These are phyloP conservation scores for Ciborinia camelliae DNA, from an alignment of 2,329 filamentous ascomycete genomes.

Conservation along the genomic window DNA sequence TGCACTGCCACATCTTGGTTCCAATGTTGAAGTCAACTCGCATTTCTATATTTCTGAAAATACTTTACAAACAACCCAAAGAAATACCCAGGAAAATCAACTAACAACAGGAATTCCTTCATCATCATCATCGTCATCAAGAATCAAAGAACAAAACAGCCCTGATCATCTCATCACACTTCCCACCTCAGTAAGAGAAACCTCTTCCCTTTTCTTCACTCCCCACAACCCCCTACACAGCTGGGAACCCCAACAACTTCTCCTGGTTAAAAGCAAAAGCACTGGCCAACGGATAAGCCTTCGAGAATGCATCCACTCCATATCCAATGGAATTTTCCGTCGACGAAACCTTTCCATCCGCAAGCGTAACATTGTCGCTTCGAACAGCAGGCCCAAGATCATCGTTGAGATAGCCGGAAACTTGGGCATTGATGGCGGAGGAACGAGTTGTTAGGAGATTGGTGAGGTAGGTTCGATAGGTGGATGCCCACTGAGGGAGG, in stretches of 20 bases:
- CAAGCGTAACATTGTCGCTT: background rate
- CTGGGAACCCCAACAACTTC: background rate
- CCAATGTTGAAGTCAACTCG: background rate
- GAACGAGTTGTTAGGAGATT: background rate
- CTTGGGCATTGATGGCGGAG: background rate
- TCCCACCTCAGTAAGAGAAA: too few relatives aligned
- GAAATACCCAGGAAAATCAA: background rate
- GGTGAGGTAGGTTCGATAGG: background rate
- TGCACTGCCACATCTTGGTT: background rate
- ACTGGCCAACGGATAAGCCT: background rate
- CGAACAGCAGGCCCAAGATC: constrained; percentile 2
- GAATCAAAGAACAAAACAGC: background rate
- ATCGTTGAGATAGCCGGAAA: constrained; percentile 3
- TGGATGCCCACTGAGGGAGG: background rate
- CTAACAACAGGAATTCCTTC: background rate
- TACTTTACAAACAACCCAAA: background rate
- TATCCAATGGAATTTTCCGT: background rate
- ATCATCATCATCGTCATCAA: background rate
- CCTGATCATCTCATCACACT: background rate
- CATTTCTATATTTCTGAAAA: background rate
- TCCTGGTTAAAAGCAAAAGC: constrained; percentile 4
- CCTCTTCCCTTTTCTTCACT: background rate
- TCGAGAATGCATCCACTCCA: background rate
- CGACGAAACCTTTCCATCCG: background rate
- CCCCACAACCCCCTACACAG: background rate